phyloP scores from a whole-genome alignment of 2,329 filamentous ascomycete genomes.

The Nemania abortiva region DNA sequence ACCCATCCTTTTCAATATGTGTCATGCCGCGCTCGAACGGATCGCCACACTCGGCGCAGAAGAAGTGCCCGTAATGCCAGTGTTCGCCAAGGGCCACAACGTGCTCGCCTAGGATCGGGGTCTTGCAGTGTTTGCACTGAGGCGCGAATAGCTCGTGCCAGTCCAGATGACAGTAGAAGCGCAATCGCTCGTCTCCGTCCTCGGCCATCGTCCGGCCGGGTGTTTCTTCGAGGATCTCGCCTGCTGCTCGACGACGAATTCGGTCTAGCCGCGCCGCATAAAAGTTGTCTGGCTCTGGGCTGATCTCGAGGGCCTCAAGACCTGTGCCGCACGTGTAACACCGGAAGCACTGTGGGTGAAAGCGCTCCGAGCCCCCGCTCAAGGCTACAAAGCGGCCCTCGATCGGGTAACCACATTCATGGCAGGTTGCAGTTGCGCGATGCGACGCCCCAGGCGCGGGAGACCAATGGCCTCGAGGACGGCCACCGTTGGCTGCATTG shows the following conservation, averaged over 20 bases:
- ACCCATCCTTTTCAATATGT: constrained; percentile 93
- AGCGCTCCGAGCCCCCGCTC: constrained; percentile 77
- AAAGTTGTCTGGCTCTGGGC: constrained; percentile 83
- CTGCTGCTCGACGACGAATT: constrained; percentile 71
- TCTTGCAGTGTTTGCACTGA: constrained; percentile 94
- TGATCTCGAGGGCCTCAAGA: constrained; percentile 96
- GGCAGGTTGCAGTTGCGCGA: constrained; percentile 78
- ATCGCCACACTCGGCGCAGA: constrained; percentile 98
- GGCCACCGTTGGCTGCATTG: constrained; percentile 54
- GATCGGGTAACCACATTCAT: constrained; percentile 86
- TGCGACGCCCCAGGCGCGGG: constrained; percentile 61
- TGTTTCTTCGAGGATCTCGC: constrained; percentile 70
- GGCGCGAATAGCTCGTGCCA: constrained; percentile 96
- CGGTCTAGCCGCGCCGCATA: constrained; percentile 78
- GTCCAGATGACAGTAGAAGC: constrained; percentile 98
- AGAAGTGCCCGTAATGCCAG: constrained; percentile 98
- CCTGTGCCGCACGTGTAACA: constrained; percentile 89
- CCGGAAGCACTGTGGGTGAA: constrained; percentile 93
- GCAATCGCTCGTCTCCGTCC: constrained; percentile 78
- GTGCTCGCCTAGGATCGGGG: constrained; percentile 94
- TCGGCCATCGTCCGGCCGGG: constrained; percentile 74
- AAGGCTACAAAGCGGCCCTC: constrained; percentile 91
- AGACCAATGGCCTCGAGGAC: constrained; percentile 69
- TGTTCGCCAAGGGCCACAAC: constrained; percentile 93
- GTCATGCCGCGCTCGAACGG: constrained; percentile 81